Evolutionary conservation across 495 filamentous ascomycete genomes (phyloP).

Genomic region (Tetracladium setigerum): DNA sequence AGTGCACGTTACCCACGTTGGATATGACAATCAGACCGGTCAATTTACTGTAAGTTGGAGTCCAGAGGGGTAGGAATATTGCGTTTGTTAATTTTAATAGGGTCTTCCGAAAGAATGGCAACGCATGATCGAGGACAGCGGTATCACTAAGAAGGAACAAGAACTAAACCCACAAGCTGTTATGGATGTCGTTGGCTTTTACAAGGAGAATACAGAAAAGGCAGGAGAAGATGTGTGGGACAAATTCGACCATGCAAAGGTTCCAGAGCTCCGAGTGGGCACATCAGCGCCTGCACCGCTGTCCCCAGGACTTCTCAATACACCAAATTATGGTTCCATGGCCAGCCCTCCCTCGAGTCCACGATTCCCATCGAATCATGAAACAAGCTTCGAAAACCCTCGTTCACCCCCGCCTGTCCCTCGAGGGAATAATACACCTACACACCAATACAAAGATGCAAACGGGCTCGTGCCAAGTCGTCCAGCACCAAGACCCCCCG

Average conservation of each 20-base stretch:
- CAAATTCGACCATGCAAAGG: slow-evolving; percentile 84
- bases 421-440: slow-evolving; percentile 36
- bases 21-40: slow-evolving; percentile 93
- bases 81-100: slow-evolving; percentile 33
- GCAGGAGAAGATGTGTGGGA: slow-evolving; percentile 80
- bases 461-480: slow-evolving; percentile 53
- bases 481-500: slow-evolving; percentile 59
- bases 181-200: slow-evolving; percentile 91
- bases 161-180: slow-evolving; percentile 92
- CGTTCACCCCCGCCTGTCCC: slow-evolving; percentile 89
- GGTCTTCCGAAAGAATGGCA: slow-evolving; percentile 98
- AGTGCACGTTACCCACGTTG: slow-evolving; percentile 95
- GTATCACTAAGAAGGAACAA: slow-evolving; percentile 93
- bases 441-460: slow-evolving; percentile 37
- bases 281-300: slow-evolving; percentile 32
- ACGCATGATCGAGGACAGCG: slow-evolving; percentile 85
- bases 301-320: slow-evolving; percentile 33
- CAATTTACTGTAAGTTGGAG: slow-evolving; percentile 78
- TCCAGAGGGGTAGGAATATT: too few species aligned
- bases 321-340: slow-evolving; percentile 37
- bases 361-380: slow-evolving; percentile 83
- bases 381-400: slow-evolving; percentile 95
- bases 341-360: slow-evolving; percentile 84
- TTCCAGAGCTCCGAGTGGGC: slow-evolving; percentile 43
- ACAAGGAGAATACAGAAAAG: slow-evolving; percentile 82